Evolutionary conservation across 176 grass and related monocot genomes (phyloP).

Genomic region (Oryza longistaminata): DNA sequence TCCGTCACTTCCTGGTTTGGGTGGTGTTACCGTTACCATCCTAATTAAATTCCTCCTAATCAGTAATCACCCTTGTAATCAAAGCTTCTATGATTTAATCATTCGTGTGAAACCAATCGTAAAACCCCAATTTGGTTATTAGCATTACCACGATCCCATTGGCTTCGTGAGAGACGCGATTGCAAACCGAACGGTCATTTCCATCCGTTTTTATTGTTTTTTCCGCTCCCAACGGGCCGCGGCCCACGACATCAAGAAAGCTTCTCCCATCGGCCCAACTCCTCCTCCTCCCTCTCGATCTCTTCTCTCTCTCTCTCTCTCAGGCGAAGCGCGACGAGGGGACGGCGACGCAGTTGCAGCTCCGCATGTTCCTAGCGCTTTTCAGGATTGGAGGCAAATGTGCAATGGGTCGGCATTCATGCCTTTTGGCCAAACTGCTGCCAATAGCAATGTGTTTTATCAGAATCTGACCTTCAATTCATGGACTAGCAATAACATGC

Average conservation of each 20-base stretch:
- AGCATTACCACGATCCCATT: too few relatives aligned
- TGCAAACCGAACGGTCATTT: background rate
- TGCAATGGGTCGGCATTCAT: constrained; percentile 10
- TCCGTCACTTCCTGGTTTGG: background rate
- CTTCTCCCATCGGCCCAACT: too few relatives aligned
- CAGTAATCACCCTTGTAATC: background rate
- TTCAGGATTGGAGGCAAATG: constrained; percentile 21
- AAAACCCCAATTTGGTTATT: background rate
- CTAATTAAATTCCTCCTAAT: background rate
- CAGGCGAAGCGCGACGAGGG: too few relatives aligned
- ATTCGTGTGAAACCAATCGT: background rate
- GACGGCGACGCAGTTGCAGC: background rate
- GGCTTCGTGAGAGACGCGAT: too few relatives aligned
- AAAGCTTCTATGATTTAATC: background rate
- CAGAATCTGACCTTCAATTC: constrained; percentile 12
- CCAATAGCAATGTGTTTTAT: constrained; percentile 31
- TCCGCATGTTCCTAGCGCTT: constrained; percentile 8
- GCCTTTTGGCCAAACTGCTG: constrained; percentile 15
- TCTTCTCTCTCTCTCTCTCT: too few relatives aligned
- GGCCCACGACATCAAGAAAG: too few relatives aligned
- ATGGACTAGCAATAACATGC: constrained; percentile 27
- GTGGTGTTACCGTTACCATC: background rate
- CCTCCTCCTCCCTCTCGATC: too few relatives aligned
- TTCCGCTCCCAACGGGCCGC: too few relatives aligned
- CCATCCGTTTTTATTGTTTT: background rate